These are phyloP conservation scores for Epichloe gansuensis DNA, from an alignment of 2,329 filamentous ascomycete genomes.

Conservation along the genomic window DNA sequence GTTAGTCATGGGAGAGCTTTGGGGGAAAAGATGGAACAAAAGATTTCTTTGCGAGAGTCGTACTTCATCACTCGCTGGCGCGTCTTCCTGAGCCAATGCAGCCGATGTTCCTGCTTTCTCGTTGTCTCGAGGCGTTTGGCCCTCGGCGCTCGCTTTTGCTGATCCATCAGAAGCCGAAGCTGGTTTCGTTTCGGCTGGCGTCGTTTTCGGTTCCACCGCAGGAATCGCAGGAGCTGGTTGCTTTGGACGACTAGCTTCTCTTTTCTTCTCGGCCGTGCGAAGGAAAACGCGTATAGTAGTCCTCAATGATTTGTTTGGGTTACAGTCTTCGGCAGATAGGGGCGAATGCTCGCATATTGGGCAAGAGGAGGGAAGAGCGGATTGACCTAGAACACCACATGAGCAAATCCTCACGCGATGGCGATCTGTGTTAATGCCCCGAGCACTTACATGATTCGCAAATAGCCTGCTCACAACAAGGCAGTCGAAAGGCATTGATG, in stretches of 20 bases:
- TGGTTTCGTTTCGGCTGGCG: slow-evolving; percentile 2
- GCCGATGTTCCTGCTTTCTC: not conserved
- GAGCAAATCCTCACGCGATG: not conserved
- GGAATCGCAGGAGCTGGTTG: slow-evolving; percentile 31
- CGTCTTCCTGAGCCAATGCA: not conserved
- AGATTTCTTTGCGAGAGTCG: not conserved
- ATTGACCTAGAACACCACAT: slow-evolving; percentile 49
- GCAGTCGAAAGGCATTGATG: slow-evolving; percentile 78
- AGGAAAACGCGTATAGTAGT: slow-evolving; percentile 87
- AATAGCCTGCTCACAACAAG: slow-evolving; percentile 91
- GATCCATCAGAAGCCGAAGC: not conserved
- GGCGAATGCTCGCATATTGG: slow-evolving; percentile 90
- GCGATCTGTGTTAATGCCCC: not conserved
- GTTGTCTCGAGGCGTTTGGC: not conserved
- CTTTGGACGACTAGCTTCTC: slow-evolving; percentile 49
- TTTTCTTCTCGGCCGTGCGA: slow-evolving; percentile 82
- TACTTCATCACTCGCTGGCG: slow-evolving; percentile 1
- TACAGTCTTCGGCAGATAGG: slow-evolving; percentile 74
- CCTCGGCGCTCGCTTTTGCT: not conserved
- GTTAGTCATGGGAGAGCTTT: not conserved
- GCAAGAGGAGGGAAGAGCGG: slow-evolving; percentile 63
- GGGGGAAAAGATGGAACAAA: not conserved
- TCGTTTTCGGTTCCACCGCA: slow-evolving; percentile 26
- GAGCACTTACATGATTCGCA: slow-evolving; percentile 62
- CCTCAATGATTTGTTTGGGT: slow-evolving; percentile 77